Conservation (phyloP, 2,329 filamentous ascomycete species). For the Aspergillus sp. region DNA sequence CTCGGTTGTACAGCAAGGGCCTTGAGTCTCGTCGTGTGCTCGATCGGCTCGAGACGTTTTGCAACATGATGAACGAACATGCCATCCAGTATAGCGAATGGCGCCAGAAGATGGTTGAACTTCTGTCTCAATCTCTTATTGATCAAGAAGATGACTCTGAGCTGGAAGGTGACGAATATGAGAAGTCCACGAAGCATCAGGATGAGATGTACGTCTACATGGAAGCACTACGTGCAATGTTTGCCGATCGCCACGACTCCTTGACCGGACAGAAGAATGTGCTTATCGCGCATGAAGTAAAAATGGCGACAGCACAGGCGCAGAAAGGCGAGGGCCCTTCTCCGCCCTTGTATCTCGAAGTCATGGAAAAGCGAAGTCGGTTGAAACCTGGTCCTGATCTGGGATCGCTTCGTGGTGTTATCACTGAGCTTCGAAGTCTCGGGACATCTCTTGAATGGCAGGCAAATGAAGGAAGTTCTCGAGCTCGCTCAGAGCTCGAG, state of each 20-base stretch:
- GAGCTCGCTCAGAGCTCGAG: constrained; percentile 65
- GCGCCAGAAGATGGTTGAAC: constrained; percentile 72
- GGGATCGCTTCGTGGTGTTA: constrained; percentile 70
- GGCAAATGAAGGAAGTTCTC: constrained; percentile 56
- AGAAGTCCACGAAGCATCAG: constrained; percentile 82
- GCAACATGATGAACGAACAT: constrained; percentile 71
- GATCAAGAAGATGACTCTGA: constrained; percentile 80
- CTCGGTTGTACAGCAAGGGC: constrained; percentile 61
- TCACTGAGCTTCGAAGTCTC: constrained; percentile 71
- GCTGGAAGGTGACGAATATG: constrained; percentile 86
- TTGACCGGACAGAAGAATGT: constrained; percentile 78
- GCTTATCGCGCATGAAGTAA: constrained; percentile 74
- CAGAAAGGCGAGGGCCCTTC: constrained; percentile 69
- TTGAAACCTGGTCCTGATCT: constrained; percentile 53
- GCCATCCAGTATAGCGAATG: constrained; percentile 72
- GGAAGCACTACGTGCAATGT: constrained; percentile 72
- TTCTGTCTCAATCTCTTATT: constrained; percentile 75
- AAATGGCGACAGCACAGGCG: constrained; percentile 64
- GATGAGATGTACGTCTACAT: constrained; percentile 89
- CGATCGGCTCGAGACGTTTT: constrained; percentile 69
- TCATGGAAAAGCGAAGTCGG: constrained; percentile 52
- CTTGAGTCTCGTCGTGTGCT: constrained; percentile 73
- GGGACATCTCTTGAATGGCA: constrained; percentile 64
- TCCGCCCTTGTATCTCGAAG: constrained; percentile 63
- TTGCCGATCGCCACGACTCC: constrained; percentile 77